Percentiles rank a stretch among this genome's conserved stretches.
phyloP scores from a whole-genome alignment of 2,329 filamentous ascomycete species.

The Niveomyces coronatus region DNA sequence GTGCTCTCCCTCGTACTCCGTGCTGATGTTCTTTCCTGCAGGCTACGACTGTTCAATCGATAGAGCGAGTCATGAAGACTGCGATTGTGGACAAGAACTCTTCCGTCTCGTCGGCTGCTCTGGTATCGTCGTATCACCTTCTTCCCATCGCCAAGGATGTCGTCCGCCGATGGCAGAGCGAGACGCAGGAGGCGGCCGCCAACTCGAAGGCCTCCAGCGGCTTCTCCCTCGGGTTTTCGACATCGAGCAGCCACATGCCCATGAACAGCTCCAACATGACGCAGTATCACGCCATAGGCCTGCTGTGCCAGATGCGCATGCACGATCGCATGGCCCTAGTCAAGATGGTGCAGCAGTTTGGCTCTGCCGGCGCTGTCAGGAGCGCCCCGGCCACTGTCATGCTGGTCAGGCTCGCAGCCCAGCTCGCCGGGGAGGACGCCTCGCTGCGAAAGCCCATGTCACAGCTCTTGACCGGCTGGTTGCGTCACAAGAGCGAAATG shows the following conservation, averaged over 20 bases:
- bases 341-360: slow-evolving; percentile 99
- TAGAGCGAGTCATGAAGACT: slow-evolving; percentile 97
- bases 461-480: slow-evolving; percentile 89
- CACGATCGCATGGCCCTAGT: slow-evolving; percentile 97
- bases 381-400: slow-evolving; percentile 87
- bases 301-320: slow-evolving; percentile 94
- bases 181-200: slow-evolving; percentile 92
- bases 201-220: slow-evolving; percentile 80
- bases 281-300: slow-evolving; percentile 95
- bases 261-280: slow-evolving; percentile 94
- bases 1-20: neutral
- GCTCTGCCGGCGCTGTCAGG: slow-evolving; percentile 82
- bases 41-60: slow-evolving; percentile 92
- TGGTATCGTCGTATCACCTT: slow-evolving; percentile 95
- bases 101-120: slow-evolving; percentile 88
- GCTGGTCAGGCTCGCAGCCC: slow-evolving; percentile 84
- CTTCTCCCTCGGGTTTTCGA: slow-evolving; percentile 87
- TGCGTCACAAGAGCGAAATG: slow-evolving; percentile 98
- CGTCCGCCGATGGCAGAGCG: slow-evolving; percentile 94
- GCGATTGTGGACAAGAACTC: slow-evolving; percentile 99
- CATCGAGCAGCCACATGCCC: slow-evolving; percentile 61
- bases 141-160: slow-evolving; percentile 93
- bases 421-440: slow-evolving; percentile 86
- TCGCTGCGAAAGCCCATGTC: slow-evolving; percentile 93
- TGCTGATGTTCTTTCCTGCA: slow-evolving; percentile 29